A percentile compares a stretch with the other conserved stretches of the same genome.
These are phyloP conservation scores for Panaeolus cyanescens DNA, from an alignment of 768 basidiomycete genomes.

Conservation along the genomic window DNA sequence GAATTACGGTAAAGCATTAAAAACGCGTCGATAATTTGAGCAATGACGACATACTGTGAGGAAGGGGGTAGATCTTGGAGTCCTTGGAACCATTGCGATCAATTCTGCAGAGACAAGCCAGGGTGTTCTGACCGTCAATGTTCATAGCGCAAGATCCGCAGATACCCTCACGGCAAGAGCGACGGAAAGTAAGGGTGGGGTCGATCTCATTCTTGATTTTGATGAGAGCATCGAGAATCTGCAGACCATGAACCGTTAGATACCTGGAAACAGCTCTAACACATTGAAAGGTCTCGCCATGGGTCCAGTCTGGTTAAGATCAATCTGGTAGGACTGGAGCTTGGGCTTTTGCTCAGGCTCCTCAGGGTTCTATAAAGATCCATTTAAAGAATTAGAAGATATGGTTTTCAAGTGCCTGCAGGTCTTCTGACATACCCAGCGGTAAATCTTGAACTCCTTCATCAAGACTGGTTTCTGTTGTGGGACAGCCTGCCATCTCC, in stretches of 20 bases:
- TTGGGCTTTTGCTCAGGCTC: conserved; percentile 89
- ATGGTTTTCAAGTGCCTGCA: background rate
- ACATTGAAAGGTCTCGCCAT: conserved; percentile 57
- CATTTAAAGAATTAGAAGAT: background rate
- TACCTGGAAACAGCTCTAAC: background rate
- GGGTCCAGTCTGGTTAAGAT: conserved; percentile 93
- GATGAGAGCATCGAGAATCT: conserved; percentile 91
- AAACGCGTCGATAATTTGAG: background rate
- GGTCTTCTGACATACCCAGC: conserved; percentile 71
- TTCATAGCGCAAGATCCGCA: conserved; percentile 99
- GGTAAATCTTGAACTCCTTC: conserved; percentile 99
- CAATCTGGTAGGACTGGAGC: conserved; percentile 88
- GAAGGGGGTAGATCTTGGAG: conserved; percentile 93
- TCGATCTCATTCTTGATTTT: conserved; percentile 99
- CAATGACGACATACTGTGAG: conserved; percentile 70
- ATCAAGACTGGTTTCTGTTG: conserved; percentile 68
- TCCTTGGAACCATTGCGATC: conserved; percentile 73
- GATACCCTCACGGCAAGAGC: conserved; percentile 93
- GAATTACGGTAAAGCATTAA: conserved; percentile 2
- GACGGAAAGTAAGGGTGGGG: conserved; percentile 94
- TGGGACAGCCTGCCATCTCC: conserved; percentile 47
- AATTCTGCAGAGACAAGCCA: conserved; percentile 96
- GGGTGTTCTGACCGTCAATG: conserved; percentile 96
- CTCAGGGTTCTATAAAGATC: conserved; percentile 78
- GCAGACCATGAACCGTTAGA: background rate